Evolutionary conservation across 192 early-diverging fungal species (phyloP).

Genomic region (Spizellomyces punctatus): DNA sequence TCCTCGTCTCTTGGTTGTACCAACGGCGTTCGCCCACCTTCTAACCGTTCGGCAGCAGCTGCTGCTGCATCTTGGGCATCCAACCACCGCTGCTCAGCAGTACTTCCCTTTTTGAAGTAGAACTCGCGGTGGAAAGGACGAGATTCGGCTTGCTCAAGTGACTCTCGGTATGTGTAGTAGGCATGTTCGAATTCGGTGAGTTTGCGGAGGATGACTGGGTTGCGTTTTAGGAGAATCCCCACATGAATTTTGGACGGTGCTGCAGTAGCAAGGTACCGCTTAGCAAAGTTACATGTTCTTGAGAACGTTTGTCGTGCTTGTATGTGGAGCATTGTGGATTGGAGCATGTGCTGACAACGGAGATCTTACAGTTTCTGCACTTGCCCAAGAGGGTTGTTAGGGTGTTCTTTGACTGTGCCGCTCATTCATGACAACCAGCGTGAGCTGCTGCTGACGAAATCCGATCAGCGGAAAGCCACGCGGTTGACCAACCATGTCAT

Average conservation of each 20-base stretch:
- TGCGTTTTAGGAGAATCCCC: conserved; percentile 70
- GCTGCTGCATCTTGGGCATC: conserved; percentile 23
- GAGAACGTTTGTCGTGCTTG: neutral
- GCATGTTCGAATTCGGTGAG: conserved; percentile 65
- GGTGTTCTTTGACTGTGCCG: no score
- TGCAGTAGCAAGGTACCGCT: neutral
- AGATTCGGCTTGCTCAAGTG: conserved; percentile 53
- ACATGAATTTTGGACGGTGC: conserved; percentile 21
- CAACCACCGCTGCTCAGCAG: conserved; percentile 67
- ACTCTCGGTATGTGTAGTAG: conserved; percentile 73
- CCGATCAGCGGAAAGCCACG: no score
- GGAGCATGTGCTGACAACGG: no score
- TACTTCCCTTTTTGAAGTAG: conserved; percentile 79
- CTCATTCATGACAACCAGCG: no score
- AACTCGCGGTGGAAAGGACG: conserved; percentile 65
- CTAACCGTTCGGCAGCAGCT: conserved; percentile 5
- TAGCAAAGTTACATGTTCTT: neutral
- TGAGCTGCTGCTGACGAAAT: no score
- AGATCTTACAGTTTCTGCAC: no score
- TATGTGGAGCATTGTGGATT: no score
- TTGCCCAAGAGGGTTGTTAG: no score
- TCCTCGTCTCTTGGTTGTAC: conserved; percentile 56
- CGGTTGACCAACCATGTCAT: no score
- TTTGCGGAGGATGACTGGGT: conserved; percentile 66
- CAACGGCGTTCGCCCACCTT: conserved; percentile 12